These are phyloP conservation scores for Aspergillus eucalypticola DNA, from an alignment of 2,329 filamentous ascomycete species.

Conservation along the genomic window DNA sequence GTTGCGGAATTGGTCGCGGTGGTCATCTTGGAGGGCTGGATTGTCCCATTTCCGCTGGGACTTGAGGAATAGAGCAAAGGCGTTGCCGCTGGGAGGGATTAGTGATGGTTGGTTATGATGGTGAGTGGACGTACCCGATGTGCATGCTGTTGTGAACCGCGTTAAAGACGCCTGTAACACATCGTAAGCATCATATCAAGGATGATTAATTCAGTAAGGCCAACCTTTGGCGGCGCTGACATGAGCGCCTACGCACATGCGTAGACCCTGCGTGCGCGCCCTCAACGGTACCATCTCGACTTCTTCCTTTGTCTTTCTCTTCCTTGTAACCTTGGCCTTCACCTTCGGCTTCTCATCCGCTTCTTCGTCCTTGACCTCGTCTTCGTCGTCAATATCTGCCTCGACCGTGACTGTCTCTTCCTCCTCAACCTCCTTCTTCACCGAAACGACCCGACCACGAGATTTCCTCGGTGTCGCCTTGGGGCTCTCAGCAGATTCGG, in stretches of 20 bases:
- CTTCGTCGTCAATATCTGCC: not conserved
- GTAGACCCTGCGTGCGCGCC: constrained; percentile 67
- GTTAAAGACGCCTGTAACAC: constrained; percentile 75
- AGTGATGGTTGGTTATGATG: not conserved
- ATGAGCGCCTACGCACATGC: constrained; percentile 89
- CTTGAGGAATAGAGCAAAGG: constrained; percentile 93
- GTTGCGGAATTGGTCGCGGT: constrained; percentile 68
- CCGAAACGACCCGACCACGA: not conserved
- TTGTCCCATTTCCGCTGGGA: constrained; percentile 94
- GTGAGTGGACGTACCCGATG: constrained; percentile 58
- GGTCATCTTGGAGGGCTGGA: constrained; percentile 70
- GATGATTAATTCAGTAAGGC: constrained; percentile 8
- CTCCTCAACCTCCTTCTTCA: constrained; percentile 23
- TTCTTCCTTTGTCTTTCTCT: constrained; percentile 57
- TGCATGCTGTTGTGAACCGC: constrained; percentile 73
- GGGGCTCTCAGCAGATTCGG: constrained; percentile 16
- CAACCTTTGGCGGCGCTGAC: constrained; percentile 84
- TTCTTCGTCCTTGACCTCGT: constrained; percentile 22
- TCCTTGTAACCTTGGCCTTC: constrained; percentile 46
- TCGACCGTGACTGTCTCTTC: constrained; percentile 8
- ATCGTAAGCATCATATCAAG: constrained; percentile 15
- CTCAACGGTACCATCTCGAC: constrained; percentile 63
- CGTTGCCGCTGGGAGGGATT: constrained; percentile 65
- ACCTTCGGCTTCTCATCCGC: constrained; percentile 43
- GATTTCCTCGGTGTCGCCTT: not conserved